Percentiles rank a stretch among this genome's conserved stretches.
Conservation (phyloP, 768 basidiomycete genomes). For the Cubamyces lactineus region DNA sequence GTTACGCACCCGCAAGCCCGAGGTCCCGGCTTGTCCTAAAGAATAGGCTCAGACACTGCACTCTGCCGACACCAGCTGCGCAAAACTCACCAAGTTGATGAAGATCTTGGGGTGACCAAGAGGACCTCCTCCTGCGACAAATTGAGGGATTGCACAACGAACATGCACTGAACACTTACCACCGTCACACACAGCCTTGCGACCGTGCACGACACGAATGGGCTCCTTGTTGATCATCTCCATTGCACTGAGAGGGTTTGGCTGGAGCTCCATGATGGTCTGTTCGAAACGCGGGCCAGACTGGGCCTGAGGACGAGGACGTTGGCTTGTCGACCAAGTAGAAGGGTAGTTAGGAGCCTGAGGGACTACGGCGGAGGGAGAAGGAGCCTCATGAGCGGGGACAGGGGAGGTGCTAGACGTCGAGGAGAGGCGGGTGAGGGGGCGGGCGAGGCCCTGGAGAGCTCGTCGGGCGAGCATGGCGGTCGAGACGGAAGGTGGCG, state of each 20-base stretch:
- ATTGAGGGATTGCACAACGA: not conserved
- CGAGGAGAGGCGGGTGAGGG: slow-evolving; percentile 35
- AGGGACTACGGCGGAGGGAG: slow-evolving; percentile 41
- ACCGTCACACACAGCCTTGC: slow-evolving; percentile 93
- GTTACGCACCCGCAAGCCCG: slow-evolving; percentile 86
- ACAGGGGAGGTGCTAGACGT: slow-evolving; percentile 29
- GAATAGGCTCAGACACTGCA: not conserved
- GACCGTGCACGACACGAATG: slow-evolving; percentile 74
- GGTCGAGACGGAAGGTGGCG: slow-evolving; percentile 17
- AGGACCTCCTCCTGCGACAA: slow-evolving; percentile 77
- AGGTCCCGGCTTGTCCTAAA: slow-evolving; percentile 85
- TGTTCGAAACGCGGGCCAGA: slow-evolving; percentile 91
- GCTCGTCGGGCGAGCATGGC: slow-evolving; percentile 35
- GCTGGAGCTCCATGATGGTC: slow-evolving; percentile 84
- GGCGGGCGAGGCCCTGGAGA: slow-evolving; percentile 31
- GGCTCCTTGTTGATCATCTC: slow-evolving; percentile 87
- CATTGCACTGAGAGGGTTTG: slow-evolving; percentile 89
- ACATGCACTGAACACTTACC: slow-evolving; percentile 57
- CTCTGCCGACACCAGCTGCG: not conserved
- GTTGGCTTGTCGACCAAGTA: slow-evolving; percentile 88
- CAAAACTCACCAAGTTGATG: slow-evolving; percentile 81
- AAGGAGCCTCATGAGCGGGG: slow-evolving; percentile 25
- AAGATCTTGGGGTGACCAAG: slow-evolving; percentile 97
- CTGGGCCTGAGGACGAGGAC: slow-evolving; percentile 58
- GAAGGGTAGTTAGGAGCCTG: slow-evolving; percentile 85